Evolutionary conservation across 1,139 yeast genomes (phyloP).

Genomic region (Candida frijolesensis): DNA sequence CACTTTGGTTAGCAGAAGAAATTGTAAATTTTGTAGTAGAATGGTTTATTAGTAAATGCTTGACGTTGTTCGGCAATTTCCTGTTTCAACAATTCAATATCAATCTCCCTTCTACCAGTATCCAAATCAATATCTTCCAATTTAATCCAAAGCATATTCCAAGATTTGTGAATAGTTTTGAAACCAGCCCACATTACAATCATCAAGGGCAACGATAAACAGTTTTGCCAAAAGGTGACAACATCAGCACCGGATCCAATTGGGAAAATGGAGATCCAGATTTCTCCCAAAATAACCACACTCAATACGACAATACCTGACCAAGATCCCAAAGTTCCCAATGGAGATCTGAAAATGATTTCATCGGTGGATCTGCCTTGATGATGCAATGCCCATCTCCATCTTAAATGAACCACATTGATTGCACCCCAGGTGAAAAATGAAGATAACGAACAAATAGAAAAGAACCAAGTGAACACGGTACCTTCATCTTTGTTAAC

Average conservation of each 20-base stretch:
- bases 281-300: slow-evolving; percentile 47
- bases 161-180: slow-evolving; percentile 30
- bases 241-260: slow-evolving; percentile 34
- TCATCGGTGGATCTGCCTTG: slow-evolving; percentile 46
- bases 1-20: slow-evolving; percentile 35
- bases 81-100: slow-evolving; percentile 46
- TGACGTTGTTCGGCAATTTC: slow-evolving; percentile 47
- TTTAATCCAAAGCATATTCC: slow-evolving; percentile 32
- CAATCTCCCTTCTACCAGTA: slow-evolving; percentile 52
- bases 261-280: slow-evolving; percentile 51
- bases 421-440: slow-evolving; percentile 55
- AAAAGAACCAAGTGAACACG: slow-evolving; percentile 67
- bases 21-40: slow-evolving; percentile 35
- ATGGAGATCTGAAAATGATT: slow-evolving; percentile 48
- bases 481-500: slow-evolving; percentile 46
- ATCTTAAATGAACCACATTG: slow-evolving; percentile 41
- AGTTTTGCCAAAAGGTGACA: slow-evolving; percentile 45
- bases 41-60: slow-evolving; percentile 27
- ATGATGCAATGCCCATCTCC: slow-evolving; percentile 37
- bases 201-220: slow-evolving; percentile 52
- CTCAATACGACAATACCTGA: slow-evolving; percentile 43
- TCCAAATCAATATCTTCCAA: slow-evolving; percentile 50
- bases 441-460: slow-evolving; percentile 64
- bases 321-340: slow-evolving; percentile 52
- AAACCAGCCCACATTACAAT: slow-evolving; percentile 34